Base-by-base conservation (phyloP, 768 basidiomycete species). In the Omphalotus guepiniiformis region DNA sequence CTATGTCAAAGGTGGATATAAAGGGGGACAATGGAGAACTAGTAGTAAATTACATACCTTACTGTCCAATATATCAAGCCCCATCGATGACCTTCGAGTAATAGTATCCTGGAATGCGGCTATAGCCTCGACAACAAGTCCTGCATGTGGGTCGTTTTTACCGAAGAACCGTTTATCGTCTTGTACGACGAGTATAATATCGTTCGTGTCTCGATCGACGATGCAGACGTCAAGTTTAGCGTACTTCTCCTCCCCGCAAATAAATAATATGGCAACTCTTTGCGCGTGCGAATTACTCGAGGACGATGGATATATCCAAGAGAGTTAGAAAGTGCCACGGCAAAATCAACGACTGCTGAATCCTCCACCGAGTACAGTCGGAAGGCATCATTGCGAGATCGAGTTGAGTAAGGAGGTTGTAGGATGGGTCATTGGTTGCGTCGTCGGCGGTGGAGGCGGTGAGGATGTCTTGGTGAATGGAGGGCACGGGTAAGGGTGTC, bases 221-320 rank as follows among this genome's bases (percentile, higher is more conserved):
- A 72, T 50, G 48, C 63, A 69, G 42, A 69, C 60, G 53, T 65
- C 64, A 1, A 63, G 49, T 42, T 57, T 57, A 16, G 60, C 58
- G 30, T 56, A 40, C 29, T 25, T 56, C 21, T 6, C 26, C 52
- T 63, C 55, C 6, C 65, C 59, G 36, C 67, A 66, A 11, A 65
- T 59, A 11, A 57, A 23, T 6, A 70, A 51, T 0, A 45, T n/a
- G n/a, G 55, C 2, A 70, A 46, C 25, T 59, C 53, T 26, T 54
- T 56, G 7, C 60, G 45, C 4, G 59, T 61, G 25, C 55, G 44
- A 3, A 50, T 36, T 9, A 51, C 42, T 19, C 55, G 49, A 16
- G 22, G 28, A 8, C 40, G 29, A 21, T 36, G 22, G 16, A 27
- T 40, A 43, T 61, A 64, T 2, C 52, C 58, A 6, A 62, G 40